Conservation (phyloP, 2,329 filamentous ascomycete genomes). For the Thermomyces lanuginosus region DNA sequence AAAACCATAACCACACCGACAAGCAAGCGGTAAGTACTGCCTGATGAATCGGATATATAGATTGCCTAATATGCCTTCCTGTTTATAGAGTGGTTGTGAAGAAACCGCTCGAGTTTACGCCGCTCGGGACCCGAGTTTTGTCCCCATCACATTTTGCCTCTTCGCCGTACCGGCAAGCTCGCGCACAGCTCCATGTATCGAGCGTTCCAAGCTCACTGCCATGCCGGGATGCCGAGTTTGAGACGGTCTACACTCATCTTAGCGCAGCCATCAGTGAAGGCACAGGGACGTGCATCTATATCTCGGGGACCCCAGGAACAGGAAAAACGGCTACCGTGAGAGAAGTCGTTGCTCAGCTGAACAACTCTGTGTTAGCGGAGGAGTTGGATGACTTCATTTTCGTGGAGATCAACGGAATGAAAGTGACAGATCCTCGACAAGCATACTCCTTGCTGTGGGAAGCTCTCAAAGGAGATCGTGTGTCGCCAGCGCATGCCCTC, state of each 20-base stretch:
- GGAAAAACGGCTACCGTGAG: constrained; percentile 95
- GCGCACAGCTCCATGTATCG: constrained; percentile 79
- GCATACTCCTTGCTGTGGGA: constrained; percentile 94
- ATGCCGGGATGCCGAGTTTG: constrained; percentile 83
- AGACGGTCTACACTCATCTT: constrained; percentile 79
- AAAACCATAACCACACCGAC: constrained; percentile 43
- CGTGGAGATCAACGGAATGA: constrained; percentile 99
- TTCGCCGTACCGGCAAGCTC: constrained; percentile 82
- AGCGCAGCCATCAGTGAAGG: constrained; percentile 89
- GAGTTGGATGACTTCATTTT: constrained; percentile 98
- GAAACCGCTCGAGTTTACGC: constrained; percentile 86
- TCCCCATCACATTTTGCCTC: constrained; percentile 58
- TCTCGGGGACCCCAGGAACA: constrained; percentile 94
- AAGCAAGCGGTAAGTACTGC: constrained; percentile 37
- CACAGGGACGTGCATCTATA: constrained; percentile 92
- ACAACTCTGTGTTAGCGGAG: constrained; percentile 71
- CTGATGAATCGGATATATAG: not conserved
- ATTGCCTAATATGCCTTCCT: constrained; percentile 6
- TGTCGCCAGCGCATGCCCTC: constrained; percentile 79
- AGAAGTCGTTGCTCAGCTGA: constrained; percentile 78
- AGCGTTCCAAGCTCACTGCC: constrained; percentile 79
- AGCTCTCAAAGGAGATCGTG: constrained; percentile 79
- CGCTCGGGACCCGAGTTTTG: constrained; percentile 72
- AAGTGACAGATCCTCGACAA: constrained; percentile 94
- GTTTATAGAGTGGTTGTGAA: constrained; percentile 48